Base-by-base conservation (phyloP, 306 rosid genomes). In the Quercus gilva region DNA sequence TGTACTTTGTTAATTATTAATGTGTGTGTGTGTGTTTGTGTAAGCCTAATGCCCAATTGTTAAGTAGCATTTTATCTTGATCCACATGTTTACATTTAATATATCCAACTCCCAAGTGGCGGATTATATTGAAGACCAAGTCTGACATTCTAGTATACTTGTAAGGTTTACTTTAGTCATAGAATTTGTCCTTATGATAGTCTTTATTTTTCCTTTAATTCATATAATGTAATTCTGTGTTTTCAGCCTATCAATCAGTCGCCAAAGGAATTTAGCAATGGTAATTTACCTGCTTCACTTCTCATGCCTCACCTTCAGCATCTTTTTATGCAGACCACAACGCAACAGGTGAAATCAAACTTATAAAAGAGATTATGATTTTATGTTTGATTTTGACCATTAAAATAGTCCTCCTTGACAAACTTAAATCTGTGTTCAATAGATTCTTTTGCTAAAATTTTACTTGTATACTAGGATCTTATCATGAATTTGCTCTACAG, bases 231-330 rank as follows among this genome's bases (percentile, higher is more conserved):
- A 41, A 43, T 71, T 83, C 74, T 77, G 4, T 75, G 33, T 67
- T 76, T 86, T 83, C 92, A 90, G 97, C 85, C 93, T 65, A 84
- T 75, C 55, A 87, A 73, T 75, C 91, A 75, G 77, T 58, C 92
- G 20, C 74, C 92, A 55, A 89, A 81, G 84, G 99, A 96, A 78
- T 74, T 83, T 77, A 83, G 79, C 85, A 93, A 85, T 80, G 74
- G 73, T 69, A 88, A 84, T 67, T 9, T 88, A 71, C 88, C 98
- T 20, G 88, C 96, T 23, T 83, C 99, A 52, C 61, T 86, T 89
- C 84, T 96, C 60, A 76, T 88, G 82, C 91, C 99, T 86, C 96
- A 91, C 76, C 93, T 93, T 86, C 98, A 96, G 75, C 93, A 90
- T 82, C 93, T 96, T 84, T 89, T 86, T 86, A 96, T 89, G 88